Conservation (phyloP, 768 basidiomycete genomes). For the Leucosporidium scottii region DNA sequence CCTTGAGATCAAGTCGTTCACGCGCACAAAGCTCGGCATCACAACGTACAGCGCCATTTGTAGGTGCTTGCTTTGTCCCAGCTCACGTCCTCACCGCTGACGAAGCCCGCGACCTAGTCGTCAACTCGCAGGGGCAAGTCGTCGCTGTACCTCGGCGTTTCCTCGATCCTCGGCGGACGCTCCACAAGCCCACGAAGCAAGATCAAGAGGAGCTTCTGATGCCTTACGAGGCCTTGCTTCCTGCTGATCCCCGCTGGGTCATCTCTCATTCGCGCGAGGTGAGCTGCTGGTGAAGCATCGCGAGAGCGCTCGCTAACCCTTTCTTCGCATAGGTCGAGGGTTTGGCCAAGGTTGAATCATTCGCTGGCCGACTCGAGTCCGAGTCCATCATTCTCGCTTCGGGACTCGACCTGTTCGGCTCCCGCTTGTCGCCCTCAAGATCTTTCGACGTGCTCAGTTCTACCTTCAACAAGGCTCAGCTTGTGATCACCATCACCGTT, state of each 20-base stretch:
- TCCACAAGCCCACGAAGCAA: constrained; percentile 62
- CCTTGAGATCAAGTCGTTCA: constrained; percentile 63
- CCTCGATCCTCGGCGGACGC: constrained; percentile 76
- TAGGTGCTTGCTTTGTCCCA: constrained; percentile 37
- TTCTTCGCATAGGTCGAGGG: constrained; percentile 38
- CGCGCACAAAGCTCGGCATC: constrained; percentile 81
- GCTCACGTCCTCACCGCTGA: not conserved
- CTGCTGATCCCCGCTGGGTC: constrained; percentile 57
- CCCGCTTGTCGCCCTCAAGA: constrained; percentile 72
- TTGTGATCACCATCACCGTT: constrained; percentile 71
- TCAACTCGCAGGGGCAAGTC: not conserved
- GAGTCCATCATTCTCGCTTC: constrained; percentile 80
- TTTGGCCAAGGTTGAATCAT: constrained; percentile 51
- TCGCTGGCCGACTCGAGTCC: constrained; percentile 81
- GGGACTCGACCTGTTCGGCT: constrained; percentile 84
- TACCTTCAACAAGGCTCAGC: constrained; percentile 85
- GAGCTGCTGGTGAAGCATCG: constrained; percentile 18
- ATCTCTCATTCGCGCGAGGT: constrained; percentile 57
- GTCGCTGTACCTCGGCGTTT: constrained; percentile 54
- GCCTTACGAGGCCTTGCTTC: constrained; percentile 72
- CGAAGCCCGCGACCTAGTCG: not conserved
- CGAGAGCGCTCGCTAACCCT: not conserved
- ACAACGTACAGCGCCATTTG: constrained; percentile 77
- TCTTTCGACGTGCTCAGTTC: constrained; percentile 90
- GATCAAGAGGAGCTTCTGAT: constrained; percentile 81